phyloP scores from a whole-genome alignment of 352 stramenopile species.

The Nothophytophthora sp. region DNA sequence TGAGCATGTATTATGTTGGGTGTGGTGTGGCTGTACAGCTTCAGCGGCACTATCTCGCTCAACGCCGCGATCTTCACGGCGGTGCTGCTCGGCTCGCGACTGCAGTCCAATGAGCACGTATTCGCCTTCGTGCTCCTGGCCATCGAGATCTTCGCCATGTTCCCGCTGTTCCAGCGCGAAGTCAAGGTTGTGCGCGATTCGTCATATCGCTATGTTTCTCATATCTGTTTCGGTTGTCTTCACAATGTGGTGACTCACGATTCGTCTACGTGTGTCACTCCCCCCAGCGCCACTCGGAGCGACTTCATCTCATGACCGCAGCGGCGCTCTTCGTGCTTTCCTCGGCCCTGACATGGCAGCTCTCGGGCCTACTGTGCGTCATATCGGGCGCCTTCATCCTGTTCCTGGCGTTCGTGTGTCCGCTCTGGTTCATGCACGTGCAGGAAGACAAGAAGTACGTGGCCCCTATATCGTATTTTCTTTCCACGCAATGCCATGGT shows the following conservation, averaged over 20 bases:
- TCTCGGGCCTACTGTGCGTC: slow-evolving; percentile 65
- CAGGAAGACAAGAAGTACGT: slow-evolving; percentile 92
- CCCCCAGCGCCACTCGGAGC: slow-evolving; percentile 62
- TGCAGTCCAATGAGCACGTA: slow-evolving; percentile 91
- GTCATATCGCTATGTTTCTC: too few relatives aligned
- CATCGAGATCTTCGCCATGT: slow-evolving; percentile 91
- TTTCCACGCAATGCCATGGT: too few relatives aligned
- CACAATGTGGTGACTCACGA: slow-evolving; percentile 1
- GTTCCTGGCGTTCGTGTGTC: slow-evolving; percentile 86
- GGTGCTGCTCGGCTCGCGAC: slow-evolving; percentile 89
- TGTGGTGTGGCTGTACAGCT: slow-evolving; percentile 34
- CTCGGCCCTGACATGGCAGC: slow-evolving; percentile 71
- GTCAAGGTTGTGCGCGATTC: slow-evolving; percentile 67
- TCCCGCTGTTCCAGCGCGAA: slow-evolving; percentile 85
- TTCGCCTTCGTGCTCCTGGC: slow-evolving; percentile 91
- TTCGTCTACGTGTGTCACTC: neutral
- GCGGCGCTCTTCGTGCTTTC: slow-evolving; percentile 74
- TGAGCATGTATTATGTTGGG: slow-evolving; percentile 8
- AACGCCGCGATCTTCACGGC: slow-evolving; percentile 93
- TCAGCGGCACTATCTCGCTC: slow-evolving; percentile 89
- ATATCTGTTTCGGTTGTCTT: slow-evolving; percentile 5
- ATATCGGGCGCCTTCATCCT: slow-evolving; percentile 66
- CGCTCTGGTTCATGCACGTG: slow-evolving; percentile 91
- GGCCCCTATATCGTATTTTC: slow-evolving; percentile 7
- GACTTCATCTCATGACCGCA: slow-evolving; percentile 64